A percentile compares a stretch with the other conserved stretches of the same genome.
Evolutionary conservation across 2,329 filamentous ascomycete species (phyloP).

Genomic region (Colletotrichum orbiculare): DNA sequence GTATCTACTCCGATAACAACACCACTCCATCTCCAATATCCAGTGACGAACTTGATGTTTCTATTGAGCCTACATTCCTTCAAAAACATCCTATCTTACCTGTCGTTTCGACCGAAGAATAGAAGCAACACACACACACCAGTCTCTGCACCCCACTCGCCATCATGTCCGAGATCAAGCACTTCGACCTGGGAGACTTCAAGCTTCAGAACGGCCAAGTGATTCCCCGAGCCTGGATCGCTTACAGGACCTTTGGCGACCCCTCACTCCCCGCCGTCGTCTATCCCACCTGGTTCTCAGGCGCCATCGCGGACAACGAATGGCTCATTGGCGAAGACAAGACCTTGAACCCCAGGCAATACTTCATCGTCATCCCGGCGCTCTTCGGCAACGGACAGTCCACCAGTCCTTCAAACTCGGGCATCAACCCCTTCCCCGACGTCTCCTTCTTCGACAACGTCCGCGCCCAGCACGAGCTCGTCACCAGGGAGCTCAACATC

Average conservation of each 20-base stretch:
- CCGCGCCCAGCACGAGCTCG: constrained; percentile 56
- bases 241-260: constrained; percentile 81
- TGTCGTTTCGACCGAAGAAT: too few species aligned
- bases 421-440: constrained; percentile 53
- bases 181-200: constrained; percentile 73
- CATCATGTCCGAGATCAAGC: constrained; percentile 46
- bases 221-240: constrained; percentile 74
- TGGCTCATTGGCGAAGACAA: constrained; percentile 78
- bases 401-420: constrained; percentile 62
- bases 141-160: too few species aligned
- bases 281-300: constrained; percentile 79
- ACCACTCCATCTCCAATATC: too few species aligned
- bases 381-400: constrained; percentile 66
- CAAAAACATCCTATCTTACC: too few species aligned
- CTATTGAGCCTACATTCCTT: too few species aligned
- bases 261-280: constrained; percentile 72
- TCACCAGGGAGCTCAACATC: constrained; percentile 56
- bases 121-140: too few species aligned
- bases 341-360: constrained; percentile 67
- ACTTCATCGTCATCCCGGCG: constrained; percentile 62
- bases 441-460: constrained; percentile 63
- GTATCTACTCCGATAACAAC: too few species aligned
- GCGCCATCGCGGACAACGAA: constrained; percentile 74
- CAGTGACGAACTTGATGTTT: too few species aligned
- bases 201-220: constrained; percentile 72